These are phyloP conservation scores for Termitomyces sp. DNA, from an alignment of 1,284 basidiomycete species.

Conservation along the genomic window DNA sequence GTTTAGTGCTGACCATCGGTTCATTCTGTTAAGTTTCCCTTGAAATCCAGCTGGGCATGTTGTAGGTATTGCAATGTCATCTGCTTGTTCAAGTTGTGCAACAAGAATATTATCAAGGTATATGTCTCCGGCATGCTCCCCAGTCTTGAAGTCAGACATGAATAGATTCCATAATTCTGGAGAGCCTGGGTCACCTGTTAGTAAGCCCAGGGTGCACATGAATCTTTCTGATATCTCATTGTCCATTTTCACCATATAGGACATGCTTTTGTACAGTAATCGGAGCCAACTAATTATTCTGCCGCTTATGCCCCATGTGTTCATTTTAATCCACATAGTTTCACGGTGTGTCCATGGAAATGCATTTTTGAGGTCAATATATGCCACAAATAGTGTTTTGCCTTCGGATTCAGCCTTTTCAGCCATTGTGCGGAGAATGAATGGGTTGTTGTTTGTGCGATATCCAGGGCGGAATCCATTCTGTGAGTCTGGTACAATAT, in stretches of 20 bases:
- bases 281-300: not conserved
- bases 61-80: not conserved
- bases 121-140: not conserved
- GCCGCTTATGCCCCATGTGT: not conserved
- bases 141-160: not conserved
- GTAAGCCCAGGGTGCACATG: not conserved
- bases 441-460: too few species aligned
- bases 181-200: not conserved
- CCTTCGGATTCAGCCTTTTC: not conserved
- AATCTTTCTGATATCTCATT: not conserved
- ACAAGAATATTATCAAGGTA: not conserved
- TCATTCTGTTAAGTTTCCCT: not conserved
- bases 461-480: not conserved
- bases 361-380: not conserved
- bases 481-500: not conserved
- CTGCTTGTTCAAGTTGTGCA: not conserved
- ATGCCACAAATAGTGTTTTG: not conserved
- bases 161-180: not conserved
- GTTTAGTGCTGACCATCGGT: not conserved
- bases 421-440: too few species aligned
- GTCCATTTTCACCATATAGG: not conserved
- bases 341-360: not conserved
- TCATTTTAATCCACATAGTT: not conserved
- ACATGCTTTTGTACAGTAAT: not conserved
- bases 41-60: not conserved